Base-by-base conservation (phyloP, 176 grass and related monocot genomes). In the Tillandsia leiboldiana region DNA sequence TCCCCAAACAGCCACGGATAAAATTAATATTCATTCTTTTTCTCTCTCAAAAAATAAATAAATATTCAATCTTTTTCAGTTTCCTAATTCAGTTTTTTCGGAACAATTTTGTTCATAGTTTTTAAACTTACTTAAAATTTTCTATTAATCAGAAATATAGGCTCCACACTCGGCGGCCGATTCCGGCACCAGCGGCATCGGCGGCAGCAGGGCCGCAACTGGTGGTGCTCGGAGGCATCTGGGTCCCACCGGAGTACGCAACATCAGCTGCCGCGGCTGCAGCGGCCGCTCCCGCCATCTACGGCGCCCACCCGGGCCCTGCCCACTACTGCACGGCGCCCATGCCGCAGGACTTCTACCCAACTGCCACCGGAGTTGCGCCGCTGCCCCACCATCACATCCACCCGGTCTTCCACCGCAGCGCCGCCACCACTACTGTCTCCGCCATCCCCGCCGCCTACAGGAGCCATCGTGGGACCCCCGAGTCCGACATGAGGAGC, bases 161-260 rank as follows among this genome's bases (percentile, higher is more conserved):
- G 15, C 82, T 84, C 18, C 82, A 84, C 63, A 84, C 82, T 26
- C 74, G 82, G n/a, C 72, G 82, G 11, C 82, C 75, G 11, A 68
- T 62, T 13, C 51, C 76, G 11, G 65, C 64, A 63, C 70, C 64
- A n/a, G 68, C 72, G 48, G 48, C 42, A 51, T 50, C 82, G 23
- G 61, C 73, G 9, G 56, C 81, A 48, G 49, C 49, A 12, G 53
- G 42, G 23, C 71, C 82, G 9, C 82, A 84, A 51, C 73, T 84
- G 49, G 82, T 84, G 49, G 82, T 84, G 12, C 75, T 84, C 58
- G 82, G 82, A 12, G 76, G 82, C 53, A 84, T 84, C 68, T 84
- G 82, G 82, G 76, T 84, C 11, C 76, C 76, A 9, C 76, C 82
- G 1, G 71, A 78, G 73, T 77, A 84, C 47, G 72, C 77, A 28